Evolutionary conservation across 108 stramenopile species (phyloP).

Genomic region (Nitzschia sp.): DNA sequence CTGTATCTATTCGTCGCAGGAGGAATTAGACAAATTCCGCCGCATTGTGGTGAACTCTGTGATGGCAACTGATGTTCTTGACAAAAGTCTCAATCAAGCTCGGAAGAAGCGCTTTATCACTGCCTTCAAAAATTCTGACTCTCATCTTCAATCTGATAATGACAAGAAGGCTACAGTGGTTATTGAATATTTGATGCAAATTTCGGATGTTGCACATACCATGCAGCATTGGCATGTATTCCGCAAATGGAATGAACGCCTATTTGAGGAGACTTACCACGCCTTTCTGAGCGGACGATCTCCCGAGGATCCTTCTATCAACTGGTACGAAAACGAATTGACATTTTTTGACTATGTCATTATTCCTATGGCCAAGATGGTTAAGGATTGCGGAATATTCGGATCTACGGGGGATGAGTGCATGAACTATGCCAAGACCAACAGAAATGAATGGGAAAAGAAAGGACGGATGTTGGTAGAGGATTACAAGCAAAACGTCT

Average conservation of each 20-base stretch:
- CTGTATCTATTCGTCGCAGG: slow-evolving; percentile 30
- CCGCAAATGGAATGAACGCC: slow-evolving; percentile 1
- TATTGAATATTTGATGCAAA: slow-evolving; percentile 17
- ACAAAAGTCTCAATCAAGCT: slow-evolving; percentile 22
- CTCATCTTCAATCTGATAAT: neutral
- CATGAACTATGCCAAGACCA: slow-evolving; percentile 2
- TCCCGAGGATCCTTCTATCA: neutral
- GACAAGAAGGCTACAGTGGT: slow-evolving; percentile 4
- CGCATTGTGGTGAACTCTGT: slow-evolving; percentile 47
- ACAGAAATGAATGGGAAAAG: slow-evolving; percentile 7
- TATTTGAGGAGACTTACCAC: slow-evolving; percentile 6
- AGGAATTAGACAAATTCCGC: slow-evolving; percentile 37
- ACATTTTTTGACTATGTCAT: neutral
- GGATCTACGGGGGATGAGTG: neutral
- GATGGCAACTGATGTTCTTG: slow-evolving; percentile 49
- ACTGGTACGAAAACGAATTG: slow-evolving; percentile 8
- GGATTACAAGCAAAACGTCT: neutral
- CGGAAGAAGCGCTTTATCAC: slow-evolving; percentile 1
- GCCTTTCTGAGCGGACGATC: neutral
- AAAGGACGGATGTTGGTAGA: neutral
- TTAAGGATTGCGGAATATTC: neutral
- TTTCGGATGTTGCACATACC: slow-evolving; percentile 6
- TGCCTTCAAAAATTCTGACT: neutral
- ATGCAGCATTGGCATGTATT: slow-evolving; percentile 9
- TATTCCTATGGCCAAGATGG: neutral